Percentiles rank a stretch among this genome's conserved stretches.
These are phyloP conservation scores for Podosphaera leucotricha DNA, from an alignment of 2,329 filamentous ascomycete species.

Conservation along the genomic window DNA sequence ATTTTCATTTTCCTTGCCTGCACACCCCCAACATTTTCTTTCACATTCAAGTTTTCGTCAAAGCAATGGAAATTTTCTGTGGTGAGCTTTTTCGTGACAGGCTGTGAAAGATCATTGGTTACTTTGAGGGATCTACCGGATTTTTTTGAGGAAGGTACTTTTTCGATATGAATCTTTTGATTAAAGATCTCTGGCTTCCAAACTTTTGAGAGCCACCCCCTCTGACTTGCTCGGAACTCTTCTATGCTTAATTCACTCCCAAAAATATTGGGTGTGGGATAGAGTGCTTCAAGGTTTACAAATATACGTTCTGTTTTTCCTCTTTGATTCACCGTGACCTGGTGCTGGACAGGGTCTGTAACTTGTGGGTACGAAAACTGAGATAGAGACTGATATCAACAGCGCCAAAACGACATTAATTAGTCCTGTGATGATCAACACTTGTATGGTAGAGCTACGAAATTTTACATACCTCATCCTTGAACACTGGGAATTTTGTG, in stretches of 20 bases:
- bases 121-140: slow-evolving; percentile 3
- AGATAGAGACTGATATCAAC: slow-evolving; percentile 35
- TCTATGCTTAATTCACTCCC: slow-evolving; percentile 72
- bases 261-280: slow-evolving; percentile 49
- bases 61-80: slow-evolving; percentile 19
- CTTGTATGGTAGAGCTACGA: slow-evolving; percentile 21
- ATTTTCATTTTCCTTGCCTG: slow-evolving; percentile 49
- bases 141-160: background rate
- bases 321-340: slow-evolving; percentile 60
- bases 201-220: slow-evolving; percentile 40
- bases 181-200: slow-evolving; percentile 22
- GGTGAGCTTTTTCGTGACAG: slow-evolving; percentile 16
- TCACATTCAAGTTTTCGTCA: slow-evolving; percentile 35
- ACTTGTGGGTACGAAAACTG: slow-evolving; percentile 30
- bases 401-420: slow-evolving; percentile 35
- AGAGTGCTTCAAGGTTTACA: slow-evolving; percentile 66
- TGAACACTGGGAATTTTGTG: slow-evolving; percentile 79
- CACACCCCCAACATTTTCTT: slow-evolving; percentile 22
- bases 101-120: slow-evolving; percentile 3
- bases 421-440: slow-evolving; percentile 97
- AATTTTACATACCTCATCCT: slow-evolving; percentile 63
- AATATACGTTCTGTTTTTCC: slow-evolving; percentile 71
- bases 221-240: slow-evolving; percentile 57
- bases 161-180: background rate
- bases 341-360: slow-evolving; percentile 46